Base-by-base conservation (phyloP, 2,329 filamentous ascomycete genomes). In the Fusarium burgessii region DNA sequence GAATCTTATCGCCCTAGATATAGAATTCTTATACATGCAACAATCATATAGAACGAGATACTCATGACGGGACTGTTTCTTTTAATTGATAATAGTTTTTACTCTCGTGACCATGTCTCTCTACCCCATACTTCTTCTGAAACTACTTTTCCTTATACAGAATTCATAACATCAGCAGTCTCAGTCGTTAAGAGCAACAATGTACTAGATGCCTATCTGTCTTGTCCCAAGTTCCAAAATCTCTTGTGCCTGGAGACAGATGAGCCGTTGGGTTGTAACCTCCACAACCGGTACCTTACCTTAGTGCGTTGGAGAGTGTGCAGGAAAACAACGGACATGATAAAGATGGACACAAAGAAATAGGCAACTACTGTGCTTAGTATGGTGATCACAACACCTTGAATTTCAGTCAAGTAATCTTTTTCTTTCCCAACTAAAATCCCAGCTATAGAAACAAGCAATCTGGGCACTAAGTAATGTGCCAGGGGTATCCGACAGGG, bases 201-300 rank as follows among this genome's bases (percentile, higher is more conserved):
- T 36, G 23, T 35, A 68, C 45, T 57, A 43, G 25, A 59, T 46
- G 29, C 23, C 38, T 40, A 36, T 38, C 49, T 40, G 32, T 35
- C 50, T 47, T 20, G 40, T 62, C 49, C 33, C 18, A 50, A 27
- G 66, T 69, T 68, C 66, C 42, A 59, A 43, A 64, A 32, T 29
- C 29, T 49, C 51, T 59, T 27, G 41, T 46, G 38, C 66, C 47
- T 58, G 20, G 46, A 58, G 42, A 68, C 32, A 20, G 49, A 25
- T n/a, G 52, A 45, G 62, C 47, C 47, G 58, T 56, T 56, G 33
- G 38, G 46, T 64, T 42, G 42, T 25, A 50, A 43, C 59, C 54
- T 61, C 66, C 56, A 58, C 58, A 45, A 62, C 25, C 49, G 27
- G 64, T 67, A 67, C 64, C 64, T 67, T 67, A 36, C 64, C 56